Evolutionary conservation across 2,329 filamentous ascomycete species (phyloP), one percentile per base, ranked within the genome.

Genomic region (Tolypocladium amazonense): DNA sequence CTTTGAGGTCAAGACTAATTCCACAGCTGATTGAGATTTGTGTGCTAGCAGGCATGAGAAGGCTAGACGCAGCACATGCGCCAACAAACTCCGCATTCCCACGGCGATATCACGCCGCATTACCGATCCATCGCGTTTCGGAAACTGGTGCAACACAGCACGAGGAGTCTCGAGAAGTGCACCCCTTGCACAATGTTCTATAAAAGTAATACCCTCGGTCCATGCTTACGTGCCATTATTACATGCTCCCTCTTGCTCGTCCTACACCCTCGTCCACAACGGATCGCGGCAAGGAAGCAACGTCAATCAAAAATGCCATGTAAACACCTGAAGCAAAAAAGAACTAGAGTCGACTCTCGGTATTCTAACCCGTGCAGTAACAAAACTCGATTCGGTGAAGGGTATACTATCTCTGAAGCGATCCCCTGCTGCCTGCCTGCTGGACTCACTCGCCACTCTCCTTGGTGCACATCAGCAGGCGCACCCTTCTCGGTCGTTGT

Each of bases 401-500:
- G 53, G 45, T 59, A 33, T 38, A 59, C 52, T 41, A 27, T 56
- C 38, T 41, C 52, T 45, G 57, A 38, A 25, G 38, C 37, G 39
- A 41, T 43, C 20, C 38, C 37, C 27, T 23, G 37, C 55, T 35
- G 35, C 54, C 41, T 56, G 54, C 35, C 23, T 4, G 39, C 30
- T 15, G 35, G 30, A 20, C 27, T 35, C 45, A 38, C 11, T 37
- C 18, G 35, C 53, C 27, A 11, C 45, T 54, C 54, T 23, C 56
- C 38, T 18, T 39, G n/a, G 20, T 39, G 30, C 62, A 38, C 55
- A 62, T 82, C 82, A 99, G 79, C 94, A 99, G 68, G 92, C 87
- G 76, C 94, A 99, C 60, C 92, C 92, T 70, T 96, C 91, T 68
- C 90, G 87, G 69, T 95, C 90, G 74, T 91, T 92, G 76, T 96